These are phyloP conservation scores for Syzygium aromaticum DNA, from an alignment of 345 rosid species.

Conservation along the genomic window DNA sequence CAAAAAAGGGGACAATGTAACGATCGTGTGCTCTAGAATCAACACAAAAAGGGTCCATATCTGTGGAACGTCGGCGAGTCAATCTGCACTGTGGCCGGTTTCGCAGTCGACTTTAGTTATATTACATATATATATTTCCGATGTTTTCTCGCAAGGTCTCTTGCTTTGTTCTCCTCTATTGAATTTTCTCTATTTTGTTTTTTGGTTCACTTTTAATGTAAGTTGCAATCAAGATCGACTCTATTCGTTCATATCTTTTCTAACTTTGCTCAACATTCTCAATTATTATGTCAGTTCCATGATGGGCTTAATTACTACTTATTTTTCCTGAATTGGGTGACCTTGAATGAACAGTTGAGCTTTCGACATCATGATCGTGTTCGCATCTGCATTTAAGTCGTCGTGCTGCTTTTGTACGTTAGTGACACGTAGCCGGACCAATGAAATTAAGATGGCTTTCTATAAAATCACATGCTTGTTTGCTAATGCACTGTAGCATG, in stretches of 20 bases:
- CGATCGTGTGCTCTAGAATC: too few species aligned
- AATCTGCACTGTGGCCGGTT: background rate
- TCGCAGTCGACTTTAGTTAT: background rate
- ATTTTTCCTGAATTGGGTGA: background rate
- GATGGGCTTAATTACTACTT: background rate
- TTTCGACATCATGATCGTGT: background rate
- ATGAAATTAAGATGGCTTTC: background rate
- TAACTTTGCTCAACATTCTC: background rate
- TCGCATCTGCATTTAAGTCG: background rate
- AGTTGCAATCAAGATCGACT: background rate
- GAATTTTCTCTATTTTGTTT: background rate
- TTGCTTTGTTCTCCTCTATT: background rate
- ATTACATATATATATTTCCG: background rate
- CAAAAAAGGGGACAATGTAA: background rate
- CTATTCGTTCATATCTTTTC: background rate
- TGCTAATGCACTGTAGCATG: background rate
- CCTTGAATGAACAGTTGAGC: background rate
- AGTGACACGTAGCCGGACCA: background rate
- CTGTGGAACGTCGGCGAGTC: background rate
- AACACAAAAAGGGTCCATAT: background rate
- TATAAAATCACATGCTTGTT: background rate
- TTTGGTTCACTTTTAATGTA: background rate
- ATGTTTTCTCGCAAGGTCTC: background rate
- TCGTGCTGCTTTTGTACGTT: background rate
- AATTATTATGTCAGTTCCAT: background rate